Conservation (phyloP, 148 eudicot species). For the Beta vulgaris region DNA sequence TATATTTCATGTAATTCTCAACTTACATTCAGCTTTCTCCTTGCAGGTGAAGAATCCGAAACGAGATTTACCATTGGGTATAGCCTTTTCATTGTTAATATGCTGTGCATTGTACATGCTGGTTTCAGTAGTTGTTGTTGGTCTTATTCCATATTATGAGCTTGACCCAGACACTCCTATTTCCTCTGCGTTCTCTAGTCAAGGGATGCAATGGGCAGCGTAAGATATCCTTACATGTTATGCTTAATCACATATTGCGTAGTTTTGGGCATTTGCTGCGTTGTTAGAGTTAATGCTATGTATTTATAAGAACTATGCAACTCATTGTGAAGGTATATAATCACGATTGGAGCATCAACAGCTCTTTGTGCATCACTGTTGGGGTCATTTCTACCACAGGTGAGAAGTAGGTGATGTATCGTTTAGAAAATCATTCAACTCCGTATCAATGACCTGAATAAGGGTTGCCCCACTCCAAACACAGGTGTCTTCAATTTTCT, state of each 20-base stretch:
- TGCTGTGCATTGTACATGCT: conserved; percentile 90
- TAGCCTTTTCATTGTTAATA: conserved; percentile 70
- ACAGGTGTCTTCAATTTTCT: background rate
- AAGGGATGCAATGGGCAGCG: conserved; percentile 98
- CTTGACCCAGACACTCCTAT: conserved; percentile 97
- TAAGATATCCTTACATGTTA: conserved; percentile 39
- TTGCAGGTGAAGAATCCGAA: conserved; percentile 92
- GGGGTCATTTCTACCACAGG: conserved; percentile 98
- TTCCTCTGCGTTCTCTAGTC: conserved; percentile 84
- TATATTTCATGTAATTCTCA: background rate
- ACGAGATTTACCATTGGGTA: conserved; percentile 87
- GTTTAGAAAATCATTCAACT: background rate
- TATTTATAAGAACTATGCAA: conserved; percentile 16
- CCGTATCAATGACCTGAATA: background rate
- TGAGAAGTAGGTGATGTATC: conserved; percentile 24
- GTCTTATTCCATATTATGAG: conserved; percentile 85
- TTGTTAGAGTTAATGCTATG: background rate
- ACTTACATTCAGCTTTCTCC: background rate
- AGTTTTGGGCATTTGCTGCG: background rate
- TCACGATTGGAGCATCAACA: conserved; percentile 83
- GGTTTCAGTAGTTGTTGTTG: conserved; percentile 90
- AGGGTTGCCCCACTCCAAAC: background rate
- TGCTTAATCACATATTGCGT: background rate
- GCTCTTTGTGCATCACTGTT: conserved; percentile 88
- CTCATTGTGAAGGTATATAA: conserved; percentile 54